A percentile compares a stretch with the other conserved stretches of the same genome.
These are phyloP conservation scores for Coccinonectria pachysandricola DNA, from an alignment of 2,329 filamentous ascomycete genomes.

Conservation along the genomic window DNA sequence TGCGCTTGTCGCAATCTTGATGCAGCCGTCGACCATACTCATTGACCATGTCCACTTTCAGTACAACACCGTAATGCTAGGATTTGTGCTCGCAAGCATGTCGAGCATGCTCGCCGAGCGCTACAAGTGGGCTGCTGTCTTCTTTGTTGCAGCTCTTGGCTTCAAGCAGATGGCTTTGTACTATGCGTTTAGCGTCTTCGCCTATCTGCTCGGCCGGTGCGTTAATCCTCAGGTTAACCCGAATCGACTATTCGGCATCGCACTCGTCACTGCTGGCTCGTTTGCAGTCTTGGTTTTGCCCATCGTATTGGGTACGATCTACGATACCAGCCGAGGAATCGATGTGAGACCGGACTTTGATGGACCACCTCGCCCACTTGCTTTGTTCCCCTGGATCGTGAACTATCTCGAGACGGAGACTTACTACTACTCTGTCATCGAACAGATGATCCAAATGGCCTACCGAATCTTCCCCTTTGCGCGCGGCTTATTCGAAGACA, in stretches of 20 bases:
- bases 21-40: slow-evolving; percentile 84
- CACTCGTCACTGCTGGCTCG: slow-evolving; percentile 58
- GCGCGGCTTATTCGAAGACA: slow-evolving; percentile 94
- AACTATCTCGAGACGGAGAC: slow-evolving; percentile 52
- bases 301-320: slow-evolving; percentile 59
- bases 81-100: slow-evolving; percentile 75
- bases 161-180: slow-evolving; percentile 99
- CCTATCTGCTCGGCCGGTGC: slow-evolving; percentile 80
- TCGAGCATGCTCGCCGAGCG: slow-evolving; percentile 81
- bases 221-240: slow-evolving; percentile 62
- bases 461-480: slow-evolving; percentile 95
- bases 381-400: slow-evolving; percentile 48
- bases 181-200: slow-evolving; percentile 87
- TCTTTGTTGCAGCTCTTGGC: slow-evolving; percentile 86
- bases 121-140: slow-evolving; percentile 79
- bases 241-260: slow-evolving; percentile 62
- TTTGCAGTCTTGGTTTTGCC: slow-evolving; percentile 71
- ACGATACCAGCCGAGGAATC: slow-evolving; percentile 57
- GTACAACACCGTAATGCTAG: slow-evolving; percentile 98
- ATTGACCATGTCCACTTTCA: slow-evolving; percentile 96
- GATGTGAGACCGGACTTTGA: slow-evolving; percentile 45
- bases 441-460: slow-evolving; percentile 73
- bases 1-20: slow-evolving; percentile 77
- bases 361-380: slow-evolving; percentile 50
- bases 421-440: slow-evolving; percentile 61